A percentile compares a stretch with the other conserved stretches of the same genome.
Conservation (phyloP, 1,139 yeast genomes). For the Hyphopichia fennica region DNA sequence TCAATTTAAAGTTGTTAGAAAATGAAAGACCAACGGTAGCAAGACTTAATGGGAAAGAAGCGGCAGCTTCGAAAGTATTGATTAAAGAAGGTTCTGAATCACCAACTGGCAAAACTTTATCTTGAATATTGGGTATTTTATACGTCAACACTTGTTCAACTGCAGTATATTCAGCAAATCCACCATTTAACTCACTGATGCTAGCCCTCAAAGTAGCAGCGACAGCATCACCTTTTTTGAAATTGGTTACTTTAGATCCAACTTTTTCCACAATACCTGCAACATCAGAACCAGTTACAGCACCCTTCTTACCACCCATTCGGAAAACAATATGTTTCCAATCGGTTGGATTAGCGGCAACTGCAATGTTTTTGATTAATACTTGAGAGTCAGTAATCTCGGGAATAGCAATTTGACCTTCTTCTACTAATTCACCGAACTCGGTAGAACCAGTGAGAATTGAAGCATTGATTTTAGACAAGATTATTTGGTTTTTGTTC, state of each 20-base stretch:
- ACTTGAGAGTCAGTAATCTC: constrained; percentile 38
- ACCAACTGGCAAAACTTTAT: constrained; percentile 14
- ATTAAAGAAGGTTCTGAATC: constrained; percentile 32
- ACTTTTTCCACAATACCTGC: constrained; percentile 58
- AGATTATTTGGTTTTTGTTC: background rate
- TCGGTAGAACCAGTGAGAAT: constrained; percentile 15
- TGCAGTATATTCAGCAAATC: constrained; percentile 57
- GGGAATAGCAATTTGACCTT: constrained; percentile 28
- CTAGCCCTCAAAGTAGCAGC: constrained; percentile 27
- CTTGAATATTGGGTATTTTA: constrained; percentile 21
- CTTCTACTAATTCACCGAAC: constrained; percentile 13
- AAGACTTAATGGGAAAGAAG: constrained; percentile 53
- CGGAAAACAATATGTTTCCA: constrained; percentile 52
- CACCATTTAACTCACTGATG: constrained; percentile 44
- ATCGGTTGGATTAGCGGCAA: constrained; percentile 74
- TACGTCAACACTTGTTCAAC: constrained; percentile 37
- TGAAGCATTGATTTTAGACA: constrained; percentile 14
- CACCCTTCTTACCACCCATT: background rate
- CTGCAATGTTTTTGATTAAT: constrained; percentile 56
- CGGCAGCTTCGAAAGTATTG: constrained; percentile 60
- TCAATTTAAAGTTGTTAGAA: constrained; percentile 20
- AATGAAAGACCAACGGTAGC: constrained; percentile 44
- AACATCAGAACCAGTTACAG: constrained; percentile 56
- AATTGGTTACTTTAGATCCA: constrained; percentile 52
- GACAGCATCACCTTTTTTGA: constrained; percentile 50